A percentile compares a stretch with the other conserved stretches of the same genome.
phyloP scores from a whole-genome alignment of 2,329 filamentous ascomycete species.

The Cadophora sp. region DNA sequence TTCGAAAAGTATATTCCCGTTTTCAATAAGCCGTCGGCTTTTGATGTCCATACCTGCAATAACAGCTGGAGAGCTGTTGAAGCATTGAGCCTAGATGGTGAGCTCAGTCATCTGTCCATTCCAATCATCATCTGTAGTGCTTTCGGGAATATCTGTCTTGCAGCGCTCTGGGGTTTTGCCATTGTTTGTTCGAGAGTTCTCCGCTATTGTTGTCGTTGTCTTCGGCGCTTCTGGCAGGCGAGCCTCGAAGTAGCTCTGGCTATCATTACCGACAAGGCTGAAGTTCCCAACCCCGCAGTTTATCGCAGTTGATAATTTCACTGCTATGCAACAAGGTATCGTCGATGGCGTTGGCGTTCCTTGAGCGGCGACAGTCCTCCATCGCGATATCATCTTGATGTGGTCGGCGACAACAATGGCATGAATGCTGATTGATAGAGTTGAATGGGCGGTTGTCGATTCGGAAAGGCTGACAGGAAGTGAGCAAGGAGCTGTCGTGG shows the following conservation, averaged over 20 bases:
- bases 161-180: neutral
- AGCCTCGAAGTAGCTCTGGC: neutral
- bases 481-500: neutral
- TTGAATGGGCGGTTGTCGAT: neutral
- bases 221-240: neutral
- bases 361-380: neutral
- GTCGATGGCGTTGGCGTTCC: neutral
- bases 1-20: neutral
- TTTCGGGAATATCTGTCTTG: no score
- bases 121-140: neutral
- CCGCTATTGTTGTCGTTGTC: neutral
- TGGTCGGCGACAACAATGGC: neutral
- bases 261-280: constrained; percentile 18
- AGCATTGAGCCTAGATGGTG: neutral
- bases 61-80: neutral
- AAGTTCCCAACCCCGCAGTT: constrained; percentile 24
- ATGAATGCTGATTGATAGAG: neutral
- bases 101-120: neutral
- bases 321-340: neutral
- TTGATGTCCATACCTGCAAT: neutral
- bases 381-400: neutral
- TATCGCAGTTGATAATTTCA: constrained; percentile 20
- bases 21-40: neutral
- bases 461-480: neutral
- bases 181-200: neutral